Evolutionary conservation across 768 basidiomycete species (phyloP).

Genomic region (Mycena belliarum): DNA sequence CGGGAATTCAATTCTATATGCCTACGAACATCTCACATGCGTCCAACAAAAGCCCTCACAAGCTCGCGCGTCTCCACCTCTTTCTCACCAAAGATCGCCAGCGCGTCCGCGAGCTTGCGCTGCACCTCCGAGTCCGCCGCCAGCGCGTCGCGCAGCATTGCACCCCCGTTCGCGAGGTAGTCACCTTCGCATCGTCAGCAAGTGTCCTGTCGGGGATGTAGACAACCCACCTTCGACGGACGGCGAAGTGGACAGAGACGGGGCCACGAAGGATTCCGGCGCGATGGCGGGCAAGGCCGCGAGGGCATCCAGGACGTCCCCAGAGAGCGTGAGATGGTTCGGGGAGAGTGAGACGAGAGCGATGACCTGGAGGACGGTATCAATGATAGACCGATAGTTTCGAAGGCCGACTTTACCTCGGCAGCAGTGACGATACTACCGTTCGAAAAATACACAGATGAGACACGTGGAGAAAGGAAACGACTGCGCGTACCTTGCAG

Average conservation of each 20-base stretch:
- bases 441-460: background rate
- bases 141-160: slow-evolving; percentile 37
- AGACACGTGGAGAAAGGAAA: background rate
- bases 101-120: slow-evolving; percentile 46
- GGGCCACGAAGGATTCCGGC: slow-evolving; percentile 11
- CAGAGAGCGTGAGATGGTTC: slow-evolving; percentile 46
- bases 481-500: slow-evolving; percentile 41
- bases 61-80: slow-evolving; percentile 43
- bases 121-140: slow-evolving; percentile 38
- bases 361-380: slow-evolving; percentile 32
- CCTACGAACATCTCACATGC: background rate
- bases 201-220: background rate
- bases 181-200: slow-evolving; percentile 22
- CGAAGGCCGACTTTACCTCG: slow-evolving; percentile 30
- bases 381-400: background rate
- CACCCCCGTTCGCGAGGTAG: slow-evolving; percentile 37
- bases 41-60: slow-evolving; percentile 4
- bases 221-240: background rate
- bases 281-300: slow-evolving; percentile 26
- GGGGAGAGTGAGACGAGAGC: slow-evolving; percentile 42
- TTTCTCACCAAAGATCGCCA: slow-evolving; percentile 43
- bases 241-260: background rate
- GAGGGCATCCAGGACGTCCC: slow-evolving; percentile 41
- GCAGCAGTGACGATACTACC: slow-evolving; percentile 42
- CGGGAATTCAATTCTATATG: too few species aligned